phyloP scores from a whole-genome alignment of 179 eudicot genomes.

The Spinacia oleracea region DNA sequence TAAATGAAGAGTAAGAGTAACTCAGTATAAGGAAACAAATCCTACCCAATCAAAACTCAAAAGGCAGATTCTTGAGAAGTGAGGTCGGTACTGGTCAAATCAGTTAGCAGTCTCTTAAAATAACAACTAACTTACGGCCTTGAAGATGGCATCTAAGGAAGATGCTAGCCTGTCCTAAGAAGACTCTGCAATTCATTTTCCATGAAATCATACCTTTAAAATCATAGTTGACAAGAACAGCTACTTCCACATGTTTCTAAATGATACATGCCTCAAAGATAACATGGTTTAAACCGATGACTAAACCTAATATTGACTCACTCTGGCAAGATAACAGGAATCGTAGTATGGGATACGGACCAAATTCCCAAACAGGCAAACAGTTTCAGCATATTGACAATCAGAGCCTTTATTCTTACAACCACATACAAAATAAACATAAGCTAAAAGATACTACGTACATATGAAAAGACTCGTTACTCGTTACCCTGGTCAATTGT shows the following conservation, averaged over 20 bases:
- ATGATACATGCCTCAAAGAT: background rate
- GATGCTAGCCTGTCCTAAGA: background rate
- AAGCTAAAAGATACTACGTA: background rate
- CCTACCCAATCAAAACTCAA: background rate
- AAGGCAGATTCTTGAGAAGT: background rate
- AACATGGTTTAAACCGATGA: background rate
- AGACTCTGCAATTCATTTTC: background rate
- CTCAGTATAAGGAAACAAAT: background rate
- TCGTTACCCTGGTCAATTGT: background rate
- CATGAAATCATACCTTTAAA: background rate
- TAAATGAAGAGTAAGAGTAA: conserved; percentile 6
- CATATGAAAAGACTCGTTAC: background rate
- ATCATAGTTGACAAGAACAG: background rate
- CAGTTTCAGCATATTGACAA: background rate
- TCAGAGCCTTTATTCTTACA: background rate
- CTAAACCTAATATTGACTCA: background rate
- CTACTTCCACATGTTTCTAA: background rate
- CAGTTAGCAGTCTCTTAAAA: background rate
- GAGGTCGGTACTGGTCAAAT: background rate
- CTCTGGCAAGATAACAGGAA: background rate
- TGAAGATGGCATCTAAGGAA: background rate
- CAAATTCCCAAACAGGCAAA: background rate
- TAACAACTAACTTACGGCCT: background rate
- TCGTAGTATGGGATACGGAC: background rate
- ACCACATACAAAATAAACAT: background rate